Percentiles rank a stretch among this genome's conserved stretches.
These are phyloP conservation scores for Talaromyces sp. DNA, from an alignment of 2,329 filamentous ascomycete genomes.

Conservation along the genomic window DNA sequence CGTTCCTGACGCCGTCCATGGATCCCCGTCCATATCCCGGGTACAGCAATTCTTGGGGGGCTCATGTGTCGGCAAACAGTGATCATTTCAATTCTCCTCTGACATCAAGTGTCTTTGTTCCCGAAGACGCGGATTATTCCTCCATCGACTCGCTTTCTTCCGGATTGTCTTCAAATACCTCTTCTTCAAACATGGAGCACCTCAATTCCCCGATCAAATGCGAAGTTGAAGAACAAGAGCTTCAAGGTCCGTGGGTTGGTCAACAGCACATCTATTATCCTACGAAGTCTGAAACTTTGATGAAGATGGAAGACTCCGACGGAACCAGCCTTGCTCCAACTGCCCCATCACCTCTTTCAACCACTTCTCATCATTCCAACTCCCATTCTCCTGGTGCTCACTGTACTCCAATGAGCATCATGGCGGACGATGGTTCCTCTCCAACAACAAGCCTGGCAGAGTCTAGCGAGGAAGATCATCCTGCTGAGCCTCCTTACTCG, in stretches of 20 bases:
- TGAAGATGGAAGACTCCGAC: constrained; percentile 9
- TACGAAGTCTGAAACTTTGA: constrained; percentile 1
- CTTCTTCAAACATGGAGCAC: constrained; percentile 18
- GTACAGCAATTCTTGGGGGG: constrained; percentile 11
- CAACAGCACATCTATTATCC: neutral
- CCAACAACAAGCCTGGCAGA: constrained; percentile 21
- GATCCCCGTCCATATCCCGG: constrained; percentile 20
- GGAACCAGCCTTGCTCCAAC: constrained; percentile 9
- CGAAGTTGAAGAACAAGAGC: constrained; percentile 2
- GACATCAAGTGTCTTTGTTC: neutral
- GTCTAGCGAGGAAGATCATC: constrained; percentile 32
- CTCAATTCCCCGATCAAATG: constrained; percentile 13
- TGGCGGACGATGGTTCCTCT: constrained; percentile 25
- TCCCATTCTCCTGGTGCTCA: constrained; percentile 3
- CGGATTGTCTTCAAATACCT: constrained; percentile 7
- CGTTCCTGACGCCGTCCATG: constrained; percentile 19
- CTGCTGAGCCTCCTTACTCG: constrained; percentile 71
- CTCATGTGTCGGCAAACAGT: neutral
- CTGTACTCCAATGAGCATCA: constrained; percentile 3
- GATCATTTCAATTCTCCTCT: neutral
- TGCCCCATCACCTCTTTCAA: constrained; percentile 26
- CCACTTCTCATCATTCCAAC: constrained; percentile 24
- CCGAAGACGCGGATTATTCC: neutral
- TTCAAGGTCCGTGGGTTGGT: neutral
- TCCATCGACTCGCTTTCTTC: constrained; percentile 4